A percentile compares a stretch with the other conserved stretches of the same genome.
phyloP scores from a whole-genome alignment of 2,329 filamentous ascomycete genomes.

The Penicillium sp. region DNA sequence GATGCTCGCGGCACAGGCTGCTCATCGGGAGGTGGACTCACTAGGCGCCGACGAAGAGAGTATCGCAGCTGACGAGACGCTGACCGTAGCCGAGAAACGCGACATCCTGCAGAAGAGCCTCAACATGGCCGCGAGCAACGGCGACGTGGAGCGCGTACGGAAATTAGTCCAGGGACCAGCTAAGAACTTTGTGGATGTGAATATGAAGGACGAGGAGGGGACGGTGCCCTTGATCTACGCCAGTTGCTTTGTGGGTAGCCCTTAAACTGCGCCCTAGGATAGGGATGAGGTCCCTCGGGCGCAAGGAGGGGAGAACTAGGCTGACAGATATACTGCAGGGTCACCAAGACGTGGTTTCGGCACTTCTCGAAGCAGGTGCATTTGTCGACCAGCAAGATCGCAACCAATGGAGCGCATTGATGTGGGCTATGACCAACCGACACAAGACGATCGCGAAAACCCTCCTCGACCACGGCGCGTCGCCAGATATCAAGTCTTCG shows the following conservation, averaged over 20 bases:
- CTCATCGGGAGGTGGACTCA: conserved; percentile 68
- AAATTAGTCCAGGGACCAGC: conserved; percentile 73
- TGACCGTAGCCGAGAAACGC: conserved; percentile 75
- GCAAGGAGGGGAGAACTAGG: background rate
- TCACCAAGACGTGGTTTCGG: conserved; percentile 82
- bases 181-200: conserved; percentile 74
- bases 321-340: conserved; percentile 52
- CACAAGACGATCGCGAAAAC: conserved; percentile 95
- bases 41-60: conserved; percentile 76
- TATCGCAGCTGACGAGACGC: conserved; percentile 69
- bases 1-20: conserved; percentile 93
- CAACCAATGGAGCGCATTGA: conserved; percentile 95
- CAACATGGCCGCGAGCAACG: conserved; percentile 95
- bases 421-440: conserved; percentile 99
- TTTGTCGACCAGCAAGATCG: conserved; percentile 91
- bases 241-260: conserved; percentile 78
- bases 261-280: background rate
- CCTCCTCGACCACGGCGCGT: conserved; percentile 87
- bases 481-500: conserved; percentile 92
- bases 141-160: conserved; percentile 77
- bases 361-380: conserved; percentile 79
- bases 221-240: conserved; percentile 97
- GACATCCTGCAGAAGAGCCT: conserved; percentile 80
- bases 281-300: background rate
- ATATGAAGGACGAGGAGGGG: conserved; percentile 87